Base-by-base conservation (phyloP, 768 basidiomycete species). In the Calocybe cyanea region DNA sequence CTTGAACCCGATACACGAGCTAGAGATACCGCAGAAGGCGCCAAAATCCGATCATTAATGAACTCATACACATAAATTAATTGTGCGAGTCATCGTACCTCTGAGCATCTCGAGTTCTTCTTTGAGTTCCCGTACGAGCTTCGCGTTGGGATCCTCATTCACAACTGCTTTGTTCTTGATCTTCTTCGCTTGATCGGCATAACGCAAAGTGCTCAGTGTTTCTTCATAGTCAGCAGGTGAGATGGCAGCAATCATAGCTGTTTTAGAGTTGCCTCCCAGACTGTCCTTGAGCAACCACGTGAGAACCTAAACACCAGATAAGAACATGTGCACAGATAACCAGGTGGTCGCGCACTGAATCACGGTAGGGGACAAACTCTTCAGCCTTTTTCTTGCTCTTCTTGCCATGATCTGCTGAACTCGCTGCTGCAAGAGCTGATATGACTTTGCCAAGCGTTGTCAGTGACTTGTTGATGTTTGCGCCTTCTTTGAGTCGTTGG, bases 151-250 rank as follows among this genome's bases (percentile, higher is more conserved):
- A 77, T 99, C 96, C 71, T 99, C 96, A 69, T 99, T 99, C 54
- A 99, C 90, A 48, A 98, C 83, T 13, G 96, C 95, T 72, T 97
- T 95, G 69, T 97, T 99, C 83, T 94, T 97, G 70, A 99, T 99
- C 84, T 95, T 95, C 85, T 99, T 99, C 25, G 95, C 94, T 63
- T 92, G 92, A 75, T 96, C 93, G 56, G 96, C 96, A 67, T 99
- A 98, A 4, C 96, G 87, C 48, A 99, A 72, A 2, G 95, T 98
- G 67, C 92, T 92, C 50, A 98, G 72, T 13, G 95, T 97, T 66
- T 98, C 95, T 54, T 98, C 95, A 60, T 97, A 97, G 68, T 97
- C 93, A 37, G 93, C 94, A n/a, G 93, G 94, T 36, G 92, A 84
- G 51, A 99, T 98, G 31, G 96, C 96, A 41, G 96, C 96, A 54